phyloP scores from a whole-genome alignment of 352 stramenopile genomes.

The Globisporangium polare region DNA sequence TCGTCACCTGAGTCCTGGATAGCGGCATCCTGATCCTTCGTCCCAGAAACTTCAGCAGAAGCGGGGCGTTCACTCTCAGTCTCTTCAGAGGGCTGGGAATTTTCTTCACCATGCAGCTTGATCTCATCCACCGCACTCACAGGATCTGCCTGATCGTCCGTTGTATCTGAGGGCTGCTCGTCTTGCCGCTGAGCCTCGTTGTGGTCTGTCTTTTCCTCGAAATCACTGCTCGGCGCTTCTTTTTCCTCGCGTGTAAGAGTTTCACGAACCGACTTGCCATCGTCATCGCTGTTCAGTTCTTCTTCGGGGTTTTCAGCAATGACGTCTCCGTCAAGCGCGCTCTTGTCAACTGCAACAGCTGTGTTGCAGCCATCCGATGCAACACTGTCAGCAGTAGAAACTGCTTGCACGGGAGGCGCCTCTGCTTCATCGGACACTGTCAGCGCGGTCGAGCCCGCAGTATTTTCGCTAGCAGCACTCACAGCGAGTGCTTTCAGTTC shows the following conservation, averaged over 20 bases:
- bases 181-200: neutral
- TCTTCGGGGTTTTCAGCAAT: constrained; percentile 6
- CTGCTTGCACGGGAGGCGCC: neutral
- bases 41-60: neutral
- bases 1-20: neutral
- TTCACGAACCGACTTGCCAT: too few species aligned
- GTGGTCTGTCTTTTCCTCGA: neutral
- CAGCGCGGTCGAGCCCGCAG: too few species aligned
- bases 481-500: constrained; percentile 3
- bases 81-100: neutral
- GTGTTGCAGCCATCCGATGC: neutral
- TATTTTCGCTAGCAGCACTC: neutral
- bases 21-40: neutral
- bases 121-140: neutral
- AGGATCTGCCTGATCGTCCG: neutral
- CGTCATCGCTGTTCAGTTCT: neutral
- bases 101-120: neutral
- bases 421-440: neutral
- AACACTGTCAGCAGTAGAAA: neutral
- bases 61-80: neutral
- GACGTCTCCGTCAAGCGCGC: neutral
- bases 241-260: neutral
- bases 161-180: neutral
- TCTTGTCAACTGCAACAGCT: neutral
- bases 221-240: neutral